Conservation (phyloP, 148 eudicot species). For the Cornus suecica region DNA sequence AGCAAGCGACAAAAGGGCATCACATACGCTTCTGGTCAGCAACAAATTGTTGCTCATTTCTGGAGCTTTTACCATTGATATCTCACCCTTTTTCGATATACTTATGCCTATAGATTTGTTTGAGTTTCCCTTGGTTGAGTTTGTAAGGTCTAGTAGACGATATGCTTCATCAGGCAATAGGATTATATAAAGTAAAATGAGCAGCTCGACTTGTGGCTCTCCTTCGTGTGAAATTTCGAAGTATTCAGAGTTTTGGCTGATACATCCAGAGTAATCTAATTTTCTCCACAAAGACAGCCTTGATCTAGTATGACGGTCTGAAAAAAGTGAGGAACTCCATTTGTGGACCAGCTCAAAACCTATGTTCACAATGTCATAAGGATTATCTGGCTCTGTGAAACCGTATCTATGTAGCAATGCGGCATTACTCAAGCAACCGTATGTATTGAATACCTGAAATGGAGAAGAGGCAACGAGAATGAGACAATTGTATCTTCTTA, state of each 20-base stretch:
- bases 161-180: constrained; percentile 59
- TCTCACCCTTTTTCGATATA: constrained; percentile 20
- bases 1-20: constrained; percentile 61
- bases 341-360: constrained; percentile 70
- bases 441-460: constrained; percentile 88
- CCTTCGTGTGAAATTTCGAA: constrained; percentile 79
- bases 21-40: constrained; percentile 50
- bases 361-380: constrained; percentile 71
- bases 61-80: constrained; percentile 17
- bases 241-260: constrained; percentile 69
- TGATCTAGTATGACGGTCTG: constrained; percentile 55
- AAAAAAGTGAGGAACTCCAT: constrained; percentile 75
- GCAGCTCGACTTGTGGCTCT: constrained; percentile 80
- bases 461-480: background rate
- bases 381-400: constrained; percentile 76
- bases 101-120: constrained; percentile 13
- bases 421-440: constrained; percentile 86
- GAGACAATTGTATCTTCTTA: background rate
- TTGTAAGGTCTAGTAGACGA: constrained; percentile 44
- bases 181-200: constrained; percentile 60
- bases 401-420: constrained; percentile 94
- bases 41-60: constrained; percentile 42
- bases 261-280: constrained; percentile 60
- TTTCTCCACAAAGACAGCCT: constrained; percentile 75
- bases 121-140: constrained; percentile 26